These are phyloP conservation scores for Macrophomina pseudophaseolina DNA, from an alignment of 2,329 filamentous ascomycete genomes.

Conservation along the genomic window DNA sequence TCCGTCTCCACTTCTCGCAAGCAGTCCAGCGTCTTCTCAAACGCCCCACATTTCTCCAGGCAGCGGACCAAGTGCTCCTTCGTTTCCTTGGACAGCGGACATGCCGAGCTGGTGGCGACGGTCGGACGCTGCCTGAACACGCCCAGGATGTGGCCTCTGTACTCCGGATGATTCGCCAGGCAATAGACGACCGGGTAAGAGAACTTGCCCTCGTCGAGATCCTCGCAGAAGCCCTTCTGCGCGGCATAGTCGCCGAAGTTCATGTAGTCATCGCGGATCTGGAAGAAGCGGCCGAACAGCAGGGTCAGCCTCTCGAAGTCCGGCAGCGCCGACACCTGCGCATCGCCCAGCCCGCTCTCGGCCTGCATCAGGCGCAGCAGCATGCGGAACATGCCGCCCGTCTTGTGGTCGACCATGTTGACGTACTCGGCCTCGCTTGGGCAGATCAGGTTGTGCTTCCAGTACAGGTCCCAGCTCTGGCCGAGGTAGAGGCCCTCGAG, in stretches of 20 bases:
- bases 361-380: slow-evolving; percentile 84
- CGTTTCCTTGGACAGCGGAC: too few species aligned
- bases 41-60: too few species aligned
- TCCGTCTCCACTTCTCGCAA: too few species aligned
- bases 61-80: too few species aligned
- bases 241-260: slow-evolving; percentile 66
- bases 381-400: slow-evolving; percentile 81
- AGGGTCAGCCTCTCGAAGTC: too few species aligned
- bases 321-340: neutral
- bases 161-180: too few species aligned
- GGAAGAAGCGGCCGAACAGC: slow-evolving; percentile 57
- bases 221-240: slow-evolving; percentile 94
- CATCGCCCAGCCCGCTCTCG: neutral
- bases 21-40: too few species aligned
- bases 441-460: slow-evolving; percentile 83
- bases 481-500: slow-evolving; percentile 83
- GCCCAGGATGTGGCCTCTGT: too few species aligned
- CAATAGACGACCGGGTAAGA: slow-evolving; percentile 47
- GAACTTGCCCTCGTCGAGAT: slow-evolving; percentile 96
- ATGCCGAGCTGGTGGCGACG: too few species aligned
- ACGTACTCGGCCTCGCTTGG: slow-evolving; percentile 87
- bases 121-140: too few species aligned
- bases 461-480: slow-evolving; percentile 90
- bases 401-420: slow-evolving; percentile 92
- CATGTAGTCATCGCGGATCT: slow-evolving; percentile 92